Conservation (phyloP, 1,139 yeast species). For the Pichia sp. region DNA sequence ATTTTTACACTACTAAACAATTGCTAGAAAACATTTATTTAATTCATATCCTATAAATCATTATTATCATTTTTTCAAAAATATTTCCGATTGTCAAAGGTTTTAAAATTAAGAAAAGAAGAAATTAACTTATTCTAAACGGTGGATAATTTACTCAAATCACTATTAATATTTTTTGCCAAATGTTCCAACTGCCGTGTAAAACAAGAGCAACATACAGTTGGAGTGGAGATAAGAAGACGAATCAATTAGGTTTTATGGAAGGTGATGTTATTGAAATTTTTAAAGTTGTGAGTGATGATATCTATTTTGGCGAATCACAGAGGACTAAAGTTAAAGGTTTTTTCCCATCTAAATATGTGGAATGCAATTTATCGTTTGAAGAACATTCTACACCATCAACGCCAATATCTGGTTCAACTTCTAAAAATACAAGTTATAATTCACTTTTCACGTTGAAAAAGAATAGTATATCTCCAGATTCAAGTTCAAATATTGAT, state of each 20-base stretch:
- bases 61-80: no score
- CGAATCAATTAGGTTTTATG: conserved; percentile 83
- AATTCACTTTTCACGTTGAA: conserved; percentile 11
- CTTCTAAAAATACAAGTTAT: conserved; percentile 7
- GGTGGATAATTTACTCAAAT: no score
- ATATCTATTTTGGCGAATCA: conserved; percentile 86
- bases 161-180: no score
- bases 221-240: conserved; percentile 35
- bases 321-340: conserved; percentile 80
- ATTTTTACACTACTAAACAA: no score
- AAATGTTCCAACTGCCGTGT: conserved; percentile 13
- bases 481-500: conserved; percentile 7
- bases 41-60: no score
- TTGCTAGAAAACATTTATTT: no score
- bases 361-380: conserved; percentile 42
- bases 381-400: conserved; percentile 19
- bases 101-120: no score
- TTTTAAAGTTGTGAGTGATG: conserved; percentile 71
- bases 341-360: conserved; percentile 81
- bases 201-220: conserved; percentile 29
- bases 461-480: conserved; percentile 7
- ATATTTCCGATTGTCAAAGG: no score
- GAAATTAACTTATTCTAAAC: no score
- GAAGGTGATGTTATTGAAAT: conserved; percentile 92
- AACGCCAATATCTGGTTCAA: conserved; percentile 7